Evolutionary conservation across 495 filamentous ascomycete genomes (phyloP).

Genomic region (Xylaria cubensis): DNA sequence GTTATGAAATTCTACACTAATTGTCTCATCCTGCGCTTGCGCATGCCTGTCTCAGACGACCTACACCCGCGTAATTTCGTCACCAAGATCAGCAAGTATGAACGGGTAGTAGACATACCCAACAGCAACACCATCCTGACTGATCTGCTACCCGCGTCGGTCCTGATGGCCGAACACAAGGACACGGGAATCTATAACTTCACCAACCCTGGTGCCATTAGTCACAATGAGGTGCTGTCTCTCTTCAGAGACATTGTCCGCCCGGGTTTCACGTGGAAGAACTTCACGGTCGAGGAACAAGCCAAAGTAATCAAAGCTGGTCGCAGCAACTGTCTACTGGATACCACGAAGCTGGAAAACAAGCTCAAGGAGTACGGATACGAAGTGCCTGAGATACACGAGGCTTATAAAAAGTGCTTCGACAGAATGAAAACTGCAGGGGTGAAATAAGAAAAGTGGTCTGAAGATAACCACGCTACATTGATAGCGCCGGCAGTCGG

Average conservation of each 20-base stretch:
- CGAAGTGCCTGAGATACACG: slow-evolving; percentile 65
- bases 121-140: slow-evolving; percentile 72
- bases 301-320: slow-evolving; percentile 70
- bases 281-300: slow-evolving; percentile 70
- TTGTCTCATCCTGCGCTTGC: slow-evolving; percentile 65
- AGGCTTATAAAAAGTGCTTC: slow-evolving; percentile 67
- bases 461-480: neutral
- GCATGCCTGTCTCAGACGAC: slow-evolving; percentile 74
- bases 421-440: slow-evolving; percentile 68
- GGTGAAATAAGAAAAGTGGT: slow-evolving; percentile 43
- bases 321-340: slow-evolving; percentile 68
- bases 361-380: slow-evolving; percentile 67
- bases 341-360: slow-evolving; percentile 64
- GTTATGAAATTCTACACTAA: slow-evolving; percentile 66
- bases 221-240: slow-evolving; percentile 69
- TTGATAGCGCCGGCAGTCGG: neutral
- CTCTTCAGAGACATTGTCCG: slow-evolving; percentile 68
- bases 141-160: slow-evolving; percentile 66
- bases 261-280: slow-evolving; percentile 68
- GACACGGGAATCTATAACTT: slow-evolving; percentile 72
- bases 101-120: slow-evolving; percentile 67
- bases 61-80: slow-evolving; percentile 70
- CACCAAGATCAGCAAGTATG: slow-evolving; percentile 70
- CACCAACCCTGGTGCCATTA: slow-evolving; percentile 72
- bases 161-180: slow-evolving; percentile 64